phyloP scores from a whole-genome alignment of 2,329 filamentous ascomycete species.

The Neurospora crassa region DNA sequence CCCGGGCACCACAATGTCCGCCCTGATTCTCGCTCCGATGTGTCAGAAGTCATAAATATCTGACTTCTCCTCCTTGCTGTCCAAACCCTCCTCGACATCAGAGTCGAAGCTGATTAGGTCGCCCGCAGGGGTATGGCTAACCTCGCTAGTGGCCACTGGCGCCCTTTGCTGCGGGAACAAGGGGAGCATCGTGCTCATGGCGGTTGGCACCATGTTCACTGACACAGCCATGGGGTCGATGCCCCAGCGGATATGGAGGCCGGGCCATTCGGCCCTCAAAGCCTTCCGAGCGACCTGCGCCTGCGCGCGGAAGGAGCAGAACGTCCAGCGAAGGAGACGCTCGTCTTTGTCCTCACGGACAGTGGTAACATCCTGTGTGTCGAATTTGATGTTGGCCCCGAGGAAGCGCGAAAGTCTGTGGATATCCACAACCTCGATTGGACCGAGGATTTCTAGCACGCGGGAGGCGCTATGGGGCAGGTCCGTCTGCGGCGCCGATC shows the following conservation, averaged over 20 bases:
- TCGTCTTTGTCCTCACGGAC: too few relatives aligned
- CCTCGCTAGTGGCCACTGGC: not conserved
- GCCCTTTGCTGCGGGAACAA: not conserved
- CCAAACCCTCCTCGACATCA: not conserved
- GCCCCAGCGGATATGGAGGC: not conserved
- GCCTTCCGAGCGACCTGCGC: not conserved
- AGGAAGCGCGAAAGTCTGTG: not conserved
- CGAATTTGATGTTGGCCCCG: not conserved
- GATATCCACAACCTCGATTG: not conserved
- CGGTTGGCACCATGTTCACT: not conserved
- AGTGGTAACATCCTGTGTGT: too few relatives aligned
- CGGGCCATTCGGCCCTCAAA: not conserved
- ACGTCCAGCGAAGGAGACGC: not conserved
- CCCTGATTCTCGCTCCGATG: not conserved
- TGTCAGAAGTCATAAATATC: not conserved
- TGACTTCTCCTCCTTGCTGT: not conserved
- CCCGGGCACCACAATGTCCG: not conserved
- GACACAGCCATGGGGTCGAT: slow-evolving; percentile 1
- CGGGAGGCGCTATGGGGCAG: not conserved
- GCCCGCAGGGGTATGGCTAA: not conserved
- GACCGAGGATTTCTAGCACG: not conserved
- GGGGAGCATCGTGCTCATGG: too few relatives aligned
- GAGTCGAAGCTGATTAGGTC: not conserved
- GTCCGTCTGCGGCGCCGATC: not conserved
- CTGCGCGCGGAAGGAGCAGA: not conserved